Base-by-base conservation (phyloP, 208 protist genomes). In the Trypanosoma rangeli region DNA sequence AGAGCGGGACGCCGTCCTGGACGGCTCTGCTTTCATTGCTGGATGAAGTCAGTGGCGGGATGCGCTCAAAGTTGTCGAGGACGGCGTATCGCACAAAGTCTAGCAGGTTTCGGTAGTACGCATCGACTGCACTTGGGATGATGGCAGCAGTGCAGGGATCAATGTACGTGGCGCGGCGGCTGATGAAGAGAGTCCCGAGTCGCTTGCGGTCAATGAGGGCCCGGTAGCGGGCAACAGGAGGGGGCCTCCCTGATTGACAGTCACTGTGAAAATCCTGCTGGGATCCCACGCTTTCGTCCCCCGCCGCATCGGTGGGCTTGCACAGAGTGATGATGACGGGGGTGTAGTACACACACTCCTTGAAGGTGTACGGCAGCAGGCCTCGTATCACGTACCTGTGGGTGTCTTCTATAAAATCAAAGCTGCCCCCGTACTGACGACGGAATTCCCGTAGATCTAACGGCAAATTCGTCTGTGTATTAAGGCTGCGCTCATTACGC, bases 341-440 rank as follows among this genome's bases (percentile, higher is more conserved):
- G 3, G 89, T 90, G 70, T 89, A 90, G 64, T 94, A 94, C 52
- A 83, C 72, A 2, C 49, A 57, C n/a, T 69, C 75, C 10, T 75
- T 76, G 76, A 83, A 94, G 5, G 42, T 78, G 76, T 94, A 94
- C 42, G 85, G 85, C 33, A 94, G 64, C 12, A 90, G 64, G 26
- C 89, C 89, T 18, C 75, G 70, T 31, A 89, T 76, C 55, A 88
- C 72, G 62, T 85, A 84, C 59, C 78, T 68, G 39, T 86, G 73
- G 60, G 61, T 64, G 58, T 68, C 86, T 64, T 87, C 79, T 12
- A 76, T 55, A 61, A 80, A 86, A 9, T 70, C 70, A 76, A 94
- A 94, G 15, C 74, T 83, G 55, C 81, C 74, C 0, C 83, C 85
- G 64, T 80, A 94, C 44, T 65, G 57, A 29, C 64, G 67, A 58